Base-by-base conservation (phyloP, 352 stramenopile genomes). In the Phytophthora fragariae region DNA sequence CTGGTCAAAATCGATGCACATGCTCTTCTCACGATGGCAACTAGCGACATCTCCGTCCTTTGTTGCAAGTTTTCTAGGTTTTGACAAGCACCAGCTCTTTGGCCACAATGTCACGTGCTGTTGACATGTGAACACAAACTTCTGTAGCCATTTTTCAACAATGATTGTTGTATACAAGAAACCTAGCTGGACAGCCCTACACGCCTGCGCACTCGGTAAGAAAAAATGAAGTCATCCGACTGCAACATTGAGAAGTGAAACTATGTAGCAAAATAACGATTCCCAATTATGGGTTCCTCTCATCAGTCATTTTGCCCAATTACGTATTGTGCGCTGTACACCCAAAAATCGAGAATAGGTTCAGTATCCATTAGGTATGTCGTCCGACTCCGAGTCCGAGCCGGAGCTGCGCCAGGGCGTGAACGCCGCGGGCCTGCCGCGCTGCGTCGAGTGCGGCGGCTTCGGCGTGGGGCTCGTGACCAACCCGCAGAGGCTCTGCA, bases 401-500 rank as follows among this genome's bases (percentile, higher is more conserved):
- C 49, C 75, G 37, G n/a, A 54, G 50, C 31, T 17, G 31, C 39
- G 24, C 29, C 8, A 9, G 19, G 57, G 57, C 27, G 44, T 29
- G 29, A 56, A 44, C 56, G 39, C 21, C 29, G 57, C 58, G 1
- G 78, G 88, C n/a, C 76, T 89, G 65, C 82, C 85, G 21, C 81
- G 81, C 62, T 96, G 89, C 73, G 70, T 79, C 6, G 70, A 90
- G 68, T 96, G 90, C 67, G 86, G 84, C 21, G 90, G 86, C 49
- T 89, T 80, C 63, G 90, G 86, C 11, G 63, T 93, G 17, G 90
- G 82, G 1, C 76, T 96, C 24, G 81, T 94, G 3, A 88, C 80
- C 14, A 94, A 94, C 68, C 76, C 88, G 10, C 81, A 94, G 69
- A 81, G 82, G 47, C 67, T 96, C 47, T 96, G 89, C 53, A 69